Base-by-base conservation (phyloP, 495 filamentous ascomycete species). In the Pyrenopolyporus hunteri region DNA sequence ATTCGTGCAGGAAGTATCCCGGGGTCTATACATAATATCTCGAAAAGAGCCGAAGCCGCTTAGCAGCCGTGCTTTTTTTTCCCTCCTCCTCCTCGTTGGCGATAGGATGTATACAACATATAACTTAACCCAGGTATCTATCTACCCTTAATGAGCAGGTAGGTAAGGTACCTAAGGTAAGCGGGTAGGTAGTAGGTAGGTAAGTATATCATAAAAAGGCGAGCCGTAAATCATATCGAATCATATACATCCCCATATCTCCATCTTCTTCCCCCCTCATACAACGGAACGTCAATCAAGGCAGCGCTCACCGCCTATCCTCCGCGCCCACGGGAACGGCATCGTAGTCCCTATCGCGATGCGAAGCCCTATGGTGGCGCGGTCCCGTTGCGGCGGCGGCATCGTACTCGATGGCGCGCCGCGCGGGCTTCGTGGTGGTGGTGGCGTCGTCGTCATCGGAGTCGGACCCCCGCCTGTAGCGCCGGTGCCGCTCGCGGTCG, bases 291-390 rank as follows among this genome's bases (percentile, higher is more conserved):
- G n/a, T n/a, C n/a, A n/a, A n/a, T 4, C 16, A 17, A 16, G 14
- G 16, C 5, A 10, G n/a, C 9, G 16, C 35, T 64, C 32, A 67
- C 19, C 68, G 66, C 44, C 59, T 64, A 25, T 59, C 57, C 5
- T 66, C 66, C 20, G 59, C 56, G 35, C 26, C 42, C 6, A 28
- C 35, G 20, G 62, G 42, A 7, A 29, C 35, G 9, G 50, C 48
- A 11, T 71, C 68, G 43, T 69, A 69, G 39, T 71, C 63, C 1
- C 57, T 45, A 1, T 64, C 40, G n/a, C n/a, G n/a, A n/a, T n/a
- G n/a, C n/a, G n/a, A n/a, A n/a, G n/a, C n/a, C n/a, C n/a, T n/a
- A n/a, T n/a, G n/a, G n/a, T n/a, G n/a, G n/a, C n/a, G n/a, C 10
- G 4, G 4, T 28, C 17, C 14, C 22, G 23, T 9, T 23, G 2